Percentiles rank a stretch among this genome's conserved stretches.
phyloP scores from a whole-genome alignment of 257 asterid genomes.

The Catharanthus roseus region DNA sequence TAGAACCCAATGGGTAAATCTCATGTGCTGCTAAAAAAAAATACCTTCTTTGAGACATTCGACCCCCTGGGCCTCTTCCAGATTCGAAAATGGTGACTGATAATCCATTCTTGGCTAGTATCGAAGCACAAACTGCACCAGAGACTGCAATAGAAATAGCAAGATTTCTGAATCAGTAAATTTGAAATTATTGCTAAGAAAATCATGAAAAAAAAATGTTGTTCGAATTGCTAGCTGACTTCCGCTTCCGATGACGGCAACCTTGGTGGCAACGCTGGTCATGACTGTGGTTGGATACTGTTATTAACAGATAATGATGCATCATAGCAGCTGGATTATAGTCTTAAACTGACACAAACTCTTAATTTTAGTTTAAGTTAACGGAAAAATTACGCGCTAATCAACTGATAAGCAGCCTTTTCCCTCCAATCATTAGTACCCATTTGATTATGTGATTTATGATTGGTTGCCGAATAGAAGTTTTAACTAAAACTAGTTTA shows the following conservation, averaged over 20 bases:
- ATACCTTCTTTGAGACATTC: constrained; percentile 89
- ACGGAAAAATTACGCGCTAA: too few relatives aligned
- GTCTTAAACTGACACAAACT: too few relatives aligned
- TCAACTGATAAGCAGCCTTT: too few relatives aligned
- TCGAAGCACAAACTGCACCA: constrained; percentile 87
- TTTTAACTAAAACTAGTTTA: too few relatives aligned
- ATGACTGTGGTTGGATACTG: constrained; percentile 18
- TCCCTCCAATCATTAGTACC: too few relatives aligned
- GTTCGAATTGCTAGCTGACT: constrained; percentile 34
- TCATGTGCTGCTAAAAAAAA: neutral
- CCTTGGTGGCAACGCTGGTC: constrained; percentile 54
- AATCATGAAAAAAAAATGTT: neutral
- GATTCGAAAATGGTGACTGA: constrained; percentile 81
- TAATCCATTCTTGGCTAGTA: constrained; percentile 67
- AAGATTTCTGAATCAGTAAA: neutral
- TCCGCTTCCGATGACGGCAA: constrained; percentile 88
- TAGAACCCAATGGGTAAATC: neutral
- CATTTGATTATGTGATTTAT: too few relatives aligned
- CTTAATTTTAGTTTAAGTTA: too few relatives aligned
- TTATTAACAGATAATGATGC: neutral
- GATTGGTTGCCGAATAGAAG: too few relatives aligned
- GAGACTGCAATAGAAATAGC: constrained; percentile 46
- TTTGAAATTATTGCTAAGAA: neutral
- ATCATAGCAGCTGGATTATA: too few relatives aligned
- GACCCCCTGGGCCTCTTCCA: constrained; percentile 92